phyloP scores from a whole-genome alignment of 202 grass and related monocot genomes.

The Brachypodium distachyon region DNA sequence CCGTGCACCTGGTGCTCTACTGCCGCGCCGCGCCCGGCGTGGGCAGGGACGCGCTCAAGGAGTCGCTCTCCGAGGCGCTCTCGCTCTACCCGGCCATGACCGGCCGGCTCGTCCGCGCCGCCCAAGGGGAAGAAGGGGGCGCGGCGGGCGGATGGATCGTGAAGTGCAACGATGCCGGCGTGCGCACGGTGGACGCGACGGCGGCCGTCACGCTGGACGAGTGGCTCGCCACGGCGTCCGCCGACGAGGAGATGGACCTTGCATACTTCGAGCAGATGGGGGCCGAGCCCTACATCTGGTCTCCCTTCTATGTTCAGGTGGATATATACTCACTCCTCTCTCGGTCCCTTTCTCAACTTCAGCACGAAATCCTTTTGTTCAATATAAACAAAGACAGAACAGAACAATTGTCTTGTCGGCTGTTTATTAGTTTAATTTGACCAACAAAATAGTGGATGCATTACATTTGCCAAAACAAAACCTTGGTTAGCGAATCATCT shows the following conservation, averaged over 20 bases:
- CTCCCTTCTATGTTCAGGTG: conserved; percentile 83
- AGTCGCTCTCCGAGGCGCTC: conserved; percentile 74
- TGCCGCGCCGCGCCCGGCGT: conserved; percentile 35
- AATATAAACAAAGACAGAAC: too few relatives aligned
- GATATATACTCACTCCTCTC: background rate
- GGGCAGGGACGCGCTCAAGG: conserved; percentile 44
- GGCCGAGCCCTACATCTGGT: conserved; percentile 58
- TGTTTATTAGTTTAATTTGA: background rate
- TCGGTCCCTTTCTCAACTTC: background rate
- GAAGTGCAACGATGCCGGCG: conserved; percentile 86
- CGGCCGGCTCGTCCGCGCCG: conserved; percentile 37
- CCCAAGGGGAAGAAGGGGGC: background rate
- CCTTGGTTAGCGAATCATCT: background rate
- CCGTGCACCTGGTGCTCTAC: conserved; percentile 64
- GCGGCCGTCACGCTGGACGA: conserved; percentile 46
- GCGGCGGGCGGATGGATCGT: conserved; percentile 32
- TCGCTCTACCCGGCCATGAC: conserved; percentile 78
- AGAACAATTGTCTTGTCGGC: background rate
- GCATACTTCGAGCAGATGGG: conserved; percentile 52
- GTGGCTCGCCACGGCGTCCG: conserved; percentile 51
- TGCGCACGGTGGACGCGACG: conserved; percentile 57
- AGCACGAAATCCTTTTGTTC: background rate
- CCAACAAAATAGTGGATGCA: background rate
- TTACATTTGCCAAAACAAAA: too few relatives aligned
- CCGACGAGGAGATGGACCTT: conserved; percentile 72